Conservation (phyloP, 2,329 filamentous ascomycete genomes). For the Fusarium goolgardi region DNA sequence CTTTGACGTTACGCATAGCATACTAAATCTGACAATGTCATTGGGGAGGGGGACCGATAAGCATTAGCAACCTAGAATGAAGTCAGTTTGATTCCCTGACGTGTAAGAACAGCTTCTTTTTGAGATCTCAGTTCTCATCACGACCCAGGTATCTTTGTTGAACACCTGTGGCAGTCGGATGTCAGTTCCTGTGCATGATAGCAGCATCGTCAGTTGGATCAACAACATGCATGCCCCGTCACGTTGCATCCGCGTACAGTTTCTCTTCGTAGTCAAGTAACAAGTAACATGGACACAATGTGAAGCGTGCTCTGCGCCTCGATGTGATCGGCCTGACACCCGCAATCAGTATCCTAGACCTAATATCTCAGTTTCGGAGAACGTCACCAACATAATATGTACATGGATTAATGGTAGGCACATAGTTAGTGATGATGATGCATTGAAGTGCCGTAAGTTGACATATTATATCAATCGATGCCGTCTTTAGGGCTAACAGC, state of each 20-base stretch:
- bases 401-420: neutral
- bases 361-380: constrained; percentile 11
- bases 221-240: neutral
- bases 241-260: neutral
- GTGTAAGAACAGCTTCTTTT: constrained; percentile 2
- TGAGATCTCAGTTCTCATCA: neutral
- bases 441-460: constrained; percentile 1
- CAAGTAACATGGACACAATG: neutral
- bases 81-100: constrained; percentile 32
- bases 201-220: neutral
- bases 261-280: neutral
- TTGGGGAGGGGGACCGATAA: constrained; percentile 15
- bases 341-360: constrained; percentile 10
- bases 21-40: constrained; percentile 29
- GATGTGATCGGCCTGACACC: neutral
- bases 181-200: neutral
- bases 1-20: constrained; percentile 31
- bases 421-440: neutral
- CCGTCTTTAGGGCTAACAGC: neutral
- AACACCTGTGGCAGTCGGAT: neutral
- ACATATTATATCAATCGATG: neutral
- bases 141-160: neutral
- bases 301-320: neutral
- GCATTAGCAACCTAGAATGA: constrained; percentile 36
- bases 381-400: constrained; percentile 25